phyloP scores from a whole-genome alignment of 2,329 filamentous ascomycete species.

The Aspergillus sojae region DNA sequence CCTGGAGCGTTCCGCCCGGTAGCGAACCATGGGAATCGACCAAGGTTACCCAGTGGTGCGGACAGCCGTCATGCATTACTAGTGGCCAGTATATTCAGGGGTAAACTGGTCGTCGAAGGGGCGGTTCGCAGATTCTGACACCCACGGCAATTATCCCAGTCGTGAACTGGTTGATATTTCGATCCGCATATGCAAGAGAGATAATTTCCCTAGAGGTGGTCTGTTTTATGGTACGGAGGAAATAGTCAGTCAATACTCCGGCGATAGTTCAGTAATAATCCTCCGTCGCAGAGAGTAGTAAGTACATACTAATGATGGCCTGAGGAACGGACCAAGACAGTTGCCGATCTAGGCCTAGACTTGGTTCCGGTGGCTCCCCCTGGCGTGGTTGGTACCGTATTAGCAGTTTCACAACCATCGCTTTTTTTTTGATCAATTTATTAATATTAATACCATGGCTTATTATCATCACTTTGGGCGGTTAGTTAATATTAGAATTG shows the following conservation, averaged over 20 bases:
- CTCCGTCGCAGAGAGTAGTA: not conserved
- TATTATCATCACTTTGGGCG: too few relatives aligned
- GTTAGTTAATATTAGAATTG: not conserved
- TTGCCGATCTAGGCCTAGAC: conserved; percentile 12
- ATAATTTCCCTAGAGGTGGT: not conserved
- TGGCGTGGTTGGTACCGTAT: conserved; percentile 10
- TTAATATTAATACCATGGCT: too few relatives aligned
- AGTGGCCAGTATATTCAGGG: not conserved
- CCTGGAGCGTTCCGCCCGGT: conserved; percentile 8
- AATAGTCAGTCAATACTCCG: conserved; percentile 2
- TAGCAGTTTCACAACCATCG: not conserved
- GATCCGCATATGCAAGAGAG: not conserved
- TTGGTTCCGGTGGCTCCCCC: conserved; percentile 4
- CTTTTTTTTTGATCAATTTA: not conserved
- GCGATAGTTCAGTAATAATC: conserved; percentile 1
- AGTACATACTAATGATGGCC: not conserved
- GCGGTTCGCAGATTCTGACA: not conserved
- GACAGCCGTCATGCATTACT: conserved; percentile 10
- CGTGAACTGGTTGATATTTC: not conserved
- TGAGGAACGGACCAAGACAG: not conserved
- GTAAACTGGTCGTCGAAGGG: not conserved
- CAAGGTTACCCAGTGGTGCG: conserved; percentile 10
- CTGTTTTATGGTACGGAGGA: not conserved
- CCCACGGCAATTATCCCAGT: not conserved
- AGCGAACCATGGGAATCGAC: conserved; percentile 6